Conservation (phyloP, 2,329 filamentous ascomycete species). For the Ophiobolus disseminans region DNA sequence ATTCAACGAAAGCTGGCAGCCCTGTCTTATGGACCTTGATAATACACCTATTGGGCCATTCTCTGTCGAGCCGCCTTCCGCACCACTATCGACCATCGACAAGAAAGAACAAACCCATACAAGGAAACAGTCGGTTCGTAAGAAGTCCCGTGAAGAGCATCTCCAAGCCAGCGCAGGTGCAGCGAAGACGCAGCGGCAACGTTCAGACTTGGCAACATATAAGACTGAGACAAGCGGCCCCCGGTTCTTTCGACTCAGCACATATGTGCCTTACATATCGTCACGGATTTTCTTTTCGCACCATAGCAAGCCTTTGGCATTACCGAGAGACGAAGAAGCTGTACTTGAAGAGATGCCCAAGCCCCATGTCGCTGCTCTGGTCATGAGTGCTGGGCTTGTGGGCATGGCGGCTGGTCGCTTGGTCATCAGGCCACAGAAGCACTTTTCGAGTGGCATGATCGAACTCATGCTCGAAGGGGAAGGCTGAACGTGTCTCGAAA, state of each 20-base stretch:
- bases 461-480: conserved; percentile 27
- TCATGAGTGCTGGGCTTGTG: conserved; percentile 44
- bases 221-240: conserved; percentile 29
- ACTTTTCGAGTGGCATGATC: conserved; percentile 14
- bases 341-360: conserved; percentile 40
- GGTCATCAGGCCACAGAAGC: conserved; percentile 22
- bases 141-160: conserved; percentile 18
- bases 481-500: not conserved
- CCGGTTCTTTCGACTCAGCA: conserved; percentile 43
- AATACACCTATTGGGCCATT: conserved; percentile 38
- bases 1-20: conserved; percentile 42
- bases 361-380: conserved; percentile 40
- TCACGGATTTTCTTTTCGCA: conserved; percentile 45
- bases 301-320: conserved; percentile 21
- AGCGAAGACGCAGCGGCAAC: conserved; percentile 26
- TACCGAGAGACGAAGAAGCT: conserved; percentile 32
- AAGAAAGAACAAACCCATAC: conserved; percentile 9
- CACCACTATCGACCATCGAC: not conserved
- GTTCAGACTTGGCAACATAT: conserved; percentile 20
- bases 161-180: conserved; percentile 4
- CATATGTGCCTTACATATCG: conserved; percentile 38
- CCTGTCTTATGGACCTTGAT: conserved; percentile 34
- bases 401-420: conserved; percentile 40
- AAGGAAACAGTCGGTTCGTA: conserved; percentile 22
- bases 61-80: conserved; percentile 16